These are phyloP conservation scores for Berberis vulgaris DNA, from an alignment of 164 flowering plant genomes.

Conservation along the genomic window DNA sequence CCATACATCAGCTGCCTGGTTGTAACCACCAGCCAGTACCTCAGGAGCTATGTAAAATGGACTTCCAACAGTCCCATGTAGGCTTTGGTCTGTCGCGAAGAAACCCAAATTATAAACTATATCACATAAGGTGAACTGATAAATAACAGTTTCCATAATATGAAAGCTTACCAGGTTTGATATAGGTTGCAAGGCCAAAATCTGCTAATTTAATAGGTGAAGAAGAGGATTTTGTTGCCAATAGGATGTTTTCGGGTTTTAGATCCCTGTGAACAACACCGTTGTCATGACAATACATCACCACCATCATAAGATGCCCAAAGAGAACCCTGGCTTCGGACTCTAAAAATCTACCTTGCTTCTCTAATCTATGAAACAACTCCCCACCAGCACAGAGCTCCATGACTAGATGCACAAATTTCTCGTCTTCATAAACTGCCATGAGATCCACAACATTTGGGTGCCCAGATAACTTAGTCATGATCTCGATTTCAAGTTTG, in stretches of 20 bases:
- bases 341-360: constrained; percentile 40
- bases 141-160: not conserved
- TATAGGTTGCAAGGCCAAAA: constrained; percentile 63
- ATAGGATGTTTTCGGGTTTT: constrained; percentile 55
- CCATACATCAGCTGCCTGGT: constrained; percentile 79
- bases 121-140: not conserved
- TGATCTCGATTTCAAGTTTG: constrained; percentile 52
- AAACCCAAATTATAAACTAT: constrained; percentile 5
- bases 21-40: constrained; percentile 68
- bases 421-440: constrained; percentile 51
- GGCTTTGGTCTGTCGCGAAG: constrained; percentile 39
- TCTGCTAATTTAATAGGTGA: constrained; percentile 55
- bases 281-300: constrained; percentile 47
- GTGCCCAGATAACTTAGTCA: constrained; percentile 52
- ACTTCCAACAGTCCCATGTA: constrained; percentile 73
- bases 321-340: constrained; percentile 32
- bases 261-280: constrained; percentile 59
- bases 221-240: constrained; percentile 33
- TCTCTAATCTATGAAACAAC: constrained; percentile 41
- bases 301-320: constrained; percentile 40
- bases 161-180: constrained; percentile 47
- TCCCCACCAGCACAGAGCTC: constrained; percentile 72
- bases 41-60: constrained; percentile 87
- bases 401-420: constrained; percentile 54
- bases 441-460: constrained; percentile 54